Evolutionary conservation across 164 flowering plant species (phyloP), one percentile per base, ranked within the genome.

Genomic region (Platanus orientalis): DNA sequence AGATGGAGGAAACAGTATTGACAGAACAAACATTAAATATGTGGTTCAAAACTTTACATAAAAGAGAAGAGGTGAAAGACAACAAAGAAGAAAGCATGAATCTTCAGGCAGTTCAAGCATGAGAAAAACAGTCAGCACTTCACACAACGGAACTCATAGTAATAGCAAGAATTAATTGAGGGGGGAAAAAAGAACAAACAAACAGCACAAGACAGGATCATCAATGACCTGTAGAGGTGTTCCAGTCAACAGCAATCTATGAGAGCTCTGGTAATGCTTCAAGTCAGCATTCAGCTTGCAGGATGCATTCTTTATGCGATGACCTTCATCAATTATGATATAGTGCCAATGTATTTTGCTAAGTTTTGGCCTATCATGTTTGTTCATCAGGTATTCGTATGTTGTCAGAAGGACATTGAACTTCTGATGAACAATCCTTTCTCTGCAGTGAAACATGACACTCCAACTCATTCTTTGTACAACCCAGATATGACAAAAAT

Each of bases 301-400:
- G 34, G 99, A 89, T 60, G 99, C 99, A 80, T 94, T 88, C 78
- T 90, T 90, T 60, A 90, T 92, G 25, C 95, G 88, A 75, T 95
- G 99, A 32, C 99, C 99, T 79, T 95, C 99, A 80, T 95, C 99
- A 69, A 95, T 92, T 67, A 95, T 92, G 29, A 95, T 78, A 62
- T 95, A 92, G 72, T 88, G 97, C 99, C 99, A 95, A 13, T 79
- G 91, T 62, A 95, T 66, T 73, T 95, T 95, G 76, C 99, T 80
- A 28, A 95, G 77, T 72, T 86, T 91, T 53, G 99, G 97, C 56
- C 97, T 79, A 66, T 95, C 99, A 75, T 92, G 95, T 78, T 92
- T 95, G 80, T 92, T 92, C 99, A 95, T 95, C 69, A 95, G 71
- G 78, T 91, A 92, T 68, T 95, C 99, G 67, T 95, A 95, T 36